Base-by-base conservation (phyloP, 441 rosid species). In the Kokia cookei region DNA sequence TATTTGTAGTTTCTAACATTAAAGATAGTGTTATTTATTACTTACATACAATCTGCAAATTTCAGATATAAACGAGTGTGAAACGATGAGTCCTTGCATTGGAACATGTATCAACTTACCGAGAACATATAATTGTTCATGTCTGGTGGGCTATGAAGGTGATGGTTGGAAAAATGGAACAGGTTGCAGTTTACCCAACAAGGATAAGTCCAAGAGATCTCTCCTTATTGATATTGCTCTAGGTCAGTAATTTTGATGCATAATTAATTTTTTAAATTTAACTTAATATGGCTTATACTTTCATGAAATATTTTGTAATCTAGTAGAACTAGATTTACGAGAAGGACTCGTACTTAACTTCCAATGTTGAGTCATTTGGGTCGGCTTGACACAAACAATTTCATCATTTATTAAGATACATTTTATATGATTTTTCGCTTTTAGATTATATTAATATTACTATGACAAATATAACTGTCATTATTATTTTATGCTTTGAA, bases 41-140 rank as follows among this genome's bases (percentile, higher is more conserved):
- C 37, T 32, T 32, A 32, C 6, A 32, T 32, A 32, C 37, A 32
- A 5, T 32, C 27, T 0, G 5, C 2, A 19, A 54, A 6, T n/a
- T 54, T 8, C 12, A 54, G 29, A 71, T 59, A 71, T 43, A 71
- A 17, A 71, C 10, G 74, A 71, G 35, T 71, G 66, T 43, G 48
- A 43, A 71, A 35, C 22, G 10, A 29, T 48, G 37, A 7, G 10
- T 3, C 65, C 32, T 43, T 71, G 66, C 26, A 48, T 43, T 24
- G 29, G 11, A 14, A 54, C 12, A 12, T 71, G 66, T 47, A 2
- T 19, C 37, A 27, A 59, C 15, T 59, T 59, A 26, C 63, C 40
- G 0, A 4, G 40, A 9, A 59, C 7, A 10, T 59, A 11, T 27
- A 27, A 11, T 59, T 59, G 63, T 13, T 59, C 37, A 58, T 58